A percentile compares a stretch with the other conserved stretches of the same genome.
Evolutionary conservation across 2,329 filamentous ascomycete genomes (phyloP).

Genomic region (Graphium sp.): DNA sequence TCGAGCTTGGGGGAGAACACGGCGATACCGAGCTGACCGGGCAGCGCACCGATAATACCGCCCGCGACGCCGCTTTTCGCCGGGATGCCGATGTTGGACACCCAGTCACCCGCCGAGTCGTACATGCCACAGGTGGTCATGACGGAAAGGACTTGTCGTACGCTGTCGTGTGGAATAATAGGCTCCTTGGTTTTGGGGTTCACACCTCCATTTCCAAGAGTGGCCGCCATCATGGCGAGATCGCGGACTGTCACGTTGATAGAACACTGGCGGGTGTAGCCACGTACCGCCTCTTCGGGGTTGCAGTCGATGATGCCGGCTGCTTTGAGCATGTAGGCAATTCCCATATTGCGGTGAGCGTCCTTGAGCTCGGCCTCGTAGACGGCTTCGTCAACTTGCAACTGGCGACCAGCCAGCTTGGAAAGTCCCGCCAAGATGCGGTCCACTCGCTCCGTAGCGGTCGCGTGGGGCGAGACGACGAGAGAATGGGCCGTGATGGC

Average conservation of each 20-base stretch:
- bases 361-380: conserved; percentile 18
- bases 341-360: conserved; percentile 16
- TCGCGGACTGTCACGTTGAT: conserved; percentile 23
- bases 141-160: conserved; percentile 20
- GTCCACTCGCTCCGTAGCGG: conserved; percentile 15
- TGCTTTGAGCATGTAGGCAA: conserved; percentile 22
- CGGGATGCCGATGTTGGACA: conserved; percentile 18
- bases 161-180: conserved; percentile 17
- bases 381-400: conserved; percentile 18
- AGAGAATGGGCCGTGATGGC: conserved; percentile 17
- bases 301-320: conserved; percentile 18
- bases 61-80: conserved; percentile 18
- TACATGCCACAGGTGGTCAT: conserved; percentile 25
- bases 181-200: conserved; percentile 15
- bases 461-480: conserved; percentile 12
- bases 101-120: conserved; percentile 20
- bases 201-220: conserved; percentile 17
- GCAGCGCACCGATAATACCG: conserved; percentile 15
- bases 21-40: conserved; percentile 14
- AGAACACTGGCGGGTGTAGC: conserved; percentile 21
- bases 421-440: conserved; percentile 17
- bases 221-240: conserved; percentile 20
- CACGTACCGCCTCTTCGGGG: conserved; percentile 15
- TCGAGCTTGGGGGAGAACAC: conserved; percentile 15
- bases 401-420: conserved; percentile 15